phyloP scores from a whole-genome alignment of 169 alveolate genomes.

The Plasmodium coatneyi region DNA sequence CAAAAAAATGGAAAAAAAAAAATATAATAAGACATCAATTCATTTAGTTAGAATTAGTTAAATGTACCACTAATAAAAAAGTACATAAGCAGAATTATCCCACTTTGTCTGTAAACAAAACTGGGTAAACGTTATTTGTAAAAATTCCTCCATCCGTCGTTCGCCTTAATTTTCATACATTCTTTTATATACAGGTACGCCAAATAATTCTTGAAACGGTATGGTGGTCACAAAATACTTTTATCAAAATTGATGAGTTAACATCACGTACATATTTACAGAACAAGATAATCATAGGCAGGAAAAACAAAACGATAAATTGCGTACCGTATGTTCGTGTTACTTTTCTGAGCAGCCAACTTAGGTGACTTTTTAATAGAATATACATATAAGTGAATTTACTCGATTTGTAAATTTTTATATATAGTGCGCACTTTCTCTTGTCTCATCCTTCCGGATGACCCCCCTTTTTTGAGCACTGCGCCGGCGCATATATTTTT shows the following conservation, averaged over 20 bases:
- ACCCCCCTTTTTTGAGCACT: not conserved
- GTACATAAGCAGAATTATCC: not conserved
- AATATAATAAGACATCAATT: not conserved
- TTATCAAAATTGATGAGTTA: not conserved
- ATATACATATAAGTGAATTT: not conserved
- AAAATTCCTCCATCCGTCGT: not conserved
- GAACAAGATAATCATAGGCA: not conserved
- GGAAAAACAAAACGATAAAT: not conserved
- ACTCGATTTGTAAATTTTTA: not conserved
- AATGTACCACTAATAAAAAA: not conserved
- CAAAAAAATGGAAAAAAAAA: not conserved
- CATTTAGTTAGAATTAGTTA: not conserved
- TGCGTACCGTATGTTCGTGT: not conserved
- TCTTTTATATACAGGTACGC: not conserved
- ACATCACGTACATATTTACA: not conserved
- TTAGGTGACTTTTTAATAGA: not conserved
- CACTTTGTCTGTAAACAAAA: not conserved
- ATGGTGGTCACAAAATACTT: not conserved
- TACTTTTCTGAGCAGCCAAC: not conserved
- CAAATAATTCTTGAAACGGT: not conserved
- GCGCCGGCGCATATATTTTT: not conserved
- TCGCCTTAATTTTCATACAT: not conserved
- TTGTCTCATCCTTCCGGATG: not conserved
- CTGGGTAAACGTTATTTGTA: not conserved
- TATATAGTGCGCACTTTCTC: not conserved